phyloP scores from a whole-genome alignment of 441 rosid genomes.

The Jatropha multifida region DNA sequence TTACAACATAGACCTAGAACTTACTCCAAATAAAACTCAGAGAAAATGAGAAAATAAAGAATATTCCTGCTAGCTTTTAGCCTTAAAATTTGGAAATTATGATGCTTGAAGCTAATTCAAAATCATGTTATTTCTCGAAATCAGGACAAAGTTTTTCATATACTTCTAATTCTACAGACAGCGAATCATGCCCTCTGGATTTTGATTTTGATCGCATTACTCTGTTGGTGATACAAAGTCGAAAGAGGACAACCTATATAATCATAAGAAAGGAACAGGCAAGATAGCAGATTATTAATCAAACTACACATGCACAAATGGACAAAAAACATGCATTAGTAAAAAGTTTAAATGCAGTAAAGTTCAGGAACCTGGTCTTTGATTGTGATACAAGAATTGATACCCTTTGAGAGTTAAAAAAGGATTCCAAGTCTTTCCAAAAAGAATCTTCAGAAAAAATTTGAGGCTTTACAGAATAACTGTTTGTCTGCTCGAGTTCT shows the following conservation, averaged over 20 bases:
- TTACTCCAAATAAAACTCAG: not conserved
- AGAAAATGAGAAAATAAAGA: not conserved
- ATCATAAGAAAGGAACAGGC: not conserved
- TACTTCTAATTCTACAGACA: not conserved
- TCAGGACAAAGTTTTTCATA: not conserved
- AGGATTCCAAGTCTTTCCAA: slow-evolving; percentile 63
- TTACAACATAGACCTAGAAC: not conserved
- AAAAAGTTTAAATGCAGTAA: slow-evolving; percentile 14
- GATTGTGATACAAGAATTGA: slow-evolving; percentile 47
- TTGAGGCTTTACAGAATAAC: slow-evolving; percentile 27
- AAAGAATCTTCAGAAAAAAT: slow-evolving; percentile 44
- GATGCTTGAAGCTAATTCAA: not conserved
- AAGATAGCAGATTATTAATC: not conserved
- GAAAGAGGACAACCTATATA: not conserved
- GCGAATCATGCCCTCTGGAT: not conserved
- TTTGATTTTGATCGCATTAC: not conserved
- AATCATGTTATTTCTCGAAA: not conserved
- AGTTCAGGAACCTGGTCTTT: slow-evolving; percentile 57
- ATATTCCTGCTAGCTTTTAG: not conserved
- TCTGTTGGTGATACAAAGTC: not conserved
- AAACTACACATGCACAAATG: no score
- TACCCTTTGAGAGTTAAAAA: slow-evolving; percentile 51
- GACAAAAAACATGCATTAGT: not conserved
- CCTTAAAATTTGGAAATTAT: not conserved
- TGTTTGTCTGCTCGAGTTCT: slow-evolving; percentile 27